phyloP scores from a whole-genome alignment of 495 filamentous ascomycete genomes.

The Neurospora sp. region DNA sequence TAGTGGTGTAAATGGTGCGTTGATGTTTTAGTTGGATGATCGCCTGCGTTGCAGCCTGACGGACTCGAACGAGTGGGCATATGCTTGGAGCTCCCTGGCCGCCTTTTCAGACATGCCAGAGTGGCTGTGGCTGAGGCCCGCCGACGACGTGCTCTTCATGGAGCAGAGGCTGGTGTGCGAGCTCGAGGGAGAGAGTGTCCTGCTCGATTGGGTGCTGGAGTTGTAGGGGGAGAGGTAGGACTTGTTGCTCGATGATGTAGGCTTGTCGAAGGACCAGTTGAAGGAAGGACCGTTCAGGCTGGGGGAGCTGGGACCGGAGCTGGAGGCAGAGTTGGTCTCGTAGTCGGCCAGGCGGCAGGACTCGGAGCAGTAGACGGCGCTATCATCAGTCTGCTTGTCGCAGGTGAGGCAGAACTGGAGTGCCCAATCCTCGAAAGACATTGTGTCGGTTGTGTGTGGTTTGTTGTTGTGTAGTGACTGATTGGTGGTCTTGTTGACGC shows the following conservation, averaged over 20 bases:
- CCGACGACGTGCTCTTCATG: conserved; percentile 52
- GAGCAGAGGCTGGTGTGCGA: conserved; percentile 82
- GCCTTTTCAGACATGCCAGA: conserved; percentile 61
- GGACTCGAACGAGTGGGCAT: conserved; percentile 81
- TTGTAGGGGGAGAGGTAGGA: conserved; percentile 66
- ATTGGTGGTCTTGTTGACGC: background rate
- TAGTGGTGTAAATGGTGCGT: conserved; percentile 3
- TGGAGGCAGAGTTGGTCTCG: conserved; percentile 52
- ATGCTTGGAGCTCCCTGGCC: conserved; percentile 70
- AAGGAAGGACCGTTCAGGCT: conserved; percentile 35
- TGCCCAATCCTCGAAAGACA: conserved; percentile 65
- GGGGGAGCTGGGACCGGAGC: conserved; percentile 46
- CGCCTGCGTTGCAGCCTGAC: conserved; percentile 47
- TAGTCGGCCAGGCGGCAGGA: conserved; percentile 81
- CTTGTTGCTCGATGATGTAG: conserved; percentile 28
- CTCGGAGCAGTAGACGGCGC: conserved; percentile 84
- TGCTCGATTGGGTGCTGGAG: conserved; percentile 29
- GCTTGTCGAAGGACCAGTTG: conserved; percentile 31
- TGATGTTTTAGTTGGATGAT: conserved; percentile 26
- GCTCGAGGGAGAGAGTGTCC: conserved; percentile 62
- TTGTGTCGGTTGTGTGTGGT: conserved; percentile 20
- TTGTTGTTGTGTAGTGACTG: background rate
- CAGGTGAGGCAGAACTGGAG: conserved; percentile 92
- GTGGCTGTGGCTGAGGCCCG: conserved; percentile 39
- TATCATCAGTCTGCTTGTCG: conserved; percentile 73